Evolutionary conservation across 2,329 filamentous ascomycete species (phyloP), one percentile per base, ranked within the genome.

Genomic region (Elsinoe necatrix): DNA sequence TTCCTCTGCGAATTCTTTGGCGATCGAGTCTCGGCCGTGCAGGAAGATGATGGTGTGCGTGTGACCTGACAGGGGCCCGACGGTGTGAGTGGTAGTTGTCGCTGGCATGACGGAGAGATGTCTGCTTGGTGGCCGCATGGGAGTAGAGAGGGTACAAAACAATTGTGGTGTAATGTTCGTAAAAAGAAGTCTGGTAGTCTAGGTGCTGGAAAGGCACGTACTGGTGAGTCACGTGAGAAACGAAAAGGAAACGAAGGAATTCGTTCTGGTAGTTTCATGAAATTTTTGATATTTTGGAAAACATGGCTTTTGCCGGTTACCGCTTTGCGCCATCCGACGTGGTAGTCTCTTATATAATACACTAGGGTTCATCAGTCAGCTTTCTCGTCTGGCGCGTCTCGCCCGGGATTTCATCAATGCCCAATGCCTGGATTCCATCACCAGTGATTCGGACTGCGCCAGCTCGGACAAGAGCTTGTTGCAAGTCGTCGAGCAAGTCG

Each of bases 401-500:
- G 16, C 65, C 66, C 27, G 61, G 61, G n/a, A 61, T 57, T 29
- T 64, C 66, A 27, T 62, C 61, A 41, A 54, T 56, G 4, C 59
- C 63, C 42, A 69, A 56, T 8, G 90, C 90, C 63, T 85, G 80
- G 68, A 97, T 88, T 4, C 87, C 89, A 61, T 95, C 86, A 11
- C 93, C 72, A 0, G 87, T 89, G 54, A 97, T 84, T 57, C 83
- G 89, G 11, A 97, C 91, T 7, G 93, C 92, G 51, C 93, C 92
- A 4, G 93, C 90, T 82, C 96, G 87, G 27, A 97, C 90, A 61
- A 98, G 82, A 64, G 93, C 93, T 64, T 90, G 84, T 60, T 85
- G 87, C 58, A 98, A 75, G 72, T 98, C 93, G 67, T 97, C 92
- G 67, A 97, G 88, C 65, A 98, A 70, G 75, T 98, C 93, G 64